Evolutionary conservation across 495 filamentous ascomycete species (phyloP).

Genomic region (Cercophora scortea): DNA sequence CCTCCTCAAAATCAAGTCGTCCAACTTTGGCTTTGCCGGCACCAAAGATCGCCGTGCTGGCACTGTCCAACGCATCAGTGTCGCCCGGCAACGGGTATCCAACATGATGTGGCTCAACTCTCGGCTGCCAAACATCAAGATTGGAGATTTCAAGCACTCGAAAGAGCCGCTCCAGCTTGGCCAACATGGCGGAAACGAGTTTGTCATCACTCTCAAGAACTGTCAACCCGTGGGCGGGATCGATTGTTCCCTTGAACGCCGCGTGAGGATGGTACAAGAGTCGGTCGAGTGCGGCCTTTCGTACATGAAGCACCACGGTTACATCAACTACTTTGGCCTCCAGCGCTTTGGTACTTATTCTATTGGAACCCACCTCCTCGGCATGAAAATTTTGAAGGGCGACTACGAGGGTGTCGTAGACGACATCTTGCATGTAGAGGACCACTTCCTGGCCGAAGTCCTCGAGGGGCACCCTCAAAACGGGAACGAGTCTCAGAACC

Average conservation of each 20-base stretch:
- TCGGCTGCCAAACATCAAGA: slow-evolving; percentile 49
- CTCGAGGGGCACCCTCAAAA: slow-evolving; percentile 4
- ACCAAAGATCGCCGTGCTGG: slow-evolving; percentile 90
- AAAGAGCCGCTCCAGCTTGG: slow-evolving; percentile 67
- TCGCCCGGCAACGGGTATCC: slow-evolving; percentile 54
- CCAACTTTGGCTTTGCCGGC: slow-evolving; percentile 75
- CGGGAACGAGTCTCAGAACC: slow-evolving; percentile 9
- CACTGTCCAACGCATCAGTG: slow-evolving; percentile 77
- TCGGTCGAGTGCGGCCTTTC: slow-evolving; percentile 35
- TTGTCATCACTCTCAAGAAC: slow-evolving; percentile 80
- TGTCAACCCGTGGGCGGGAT: slow-evolving; percentile 55
- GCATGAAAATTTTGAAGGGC: slow-evolving; percentile 71
- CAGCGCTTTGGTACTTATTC: slow-evolving; percentile 87
- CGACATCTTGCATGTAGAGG: slow-evolving; percentile 55
- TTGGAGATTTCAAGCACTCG: slow-evolving; percentile 75
- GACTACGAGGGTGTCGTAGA: slow-evolving; percentile 74
- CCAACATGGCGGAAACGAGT: slow-evolving; percentile 81
- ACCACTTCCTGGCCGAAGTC: slow-evolving; percentile 16
- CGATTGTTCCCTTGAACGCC: slow-evolving; percentile 25
- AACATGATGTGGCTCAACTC: slow-evolving; percentile 56
- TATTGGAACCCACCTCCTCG: slow-evolving; percentile 72
- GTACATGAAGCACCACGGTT: slow-evolving; percentile 60
- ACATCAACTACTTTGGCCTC: slow-evolving; percentile 93
- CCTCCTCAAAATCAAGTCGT: slow-evolving; percentile 57
- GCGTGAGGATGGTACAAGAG: slow-evolving; percentile 25